Evolutionary conservation across 1,284 basidiomycete species (phyloP).

Genomic region (Schizophyllum commune): DNA sequence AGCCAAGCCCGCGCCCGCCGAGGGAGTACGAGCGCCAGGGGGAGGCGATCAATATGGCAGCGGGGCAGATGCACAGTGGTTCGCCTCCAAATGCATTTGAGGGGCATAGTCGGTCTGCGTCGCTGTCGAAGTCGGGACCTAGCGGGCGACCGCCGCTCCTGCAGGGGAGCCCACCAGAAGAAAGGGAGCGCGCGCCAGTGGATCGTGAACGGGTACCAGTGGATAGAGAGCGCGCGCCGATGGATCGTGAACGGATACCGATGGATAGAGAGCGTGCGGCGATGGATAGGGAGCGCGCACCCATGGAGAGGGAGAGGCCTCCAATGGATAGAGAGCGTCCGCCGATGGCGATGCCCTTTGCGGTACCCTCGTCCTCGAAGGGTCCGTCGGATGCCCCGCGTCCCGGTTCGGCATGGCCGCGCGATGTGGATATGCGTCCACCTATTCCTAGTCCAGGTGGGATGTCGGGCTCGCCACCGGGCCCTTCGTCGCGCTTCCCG

Average conservation of each 20-base stretch:
- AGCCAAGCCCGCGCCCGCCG: background rate
- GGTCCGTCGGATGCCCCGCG: background rate
- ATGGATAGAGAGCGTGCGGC: background rate
- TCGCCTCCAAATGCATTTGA: background rate
- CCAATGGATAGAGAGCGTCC: background rate
- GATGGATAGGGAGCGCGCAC: background rate
- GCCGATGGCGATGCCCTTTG: background rate
- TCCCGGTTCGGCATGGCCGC: background rate
- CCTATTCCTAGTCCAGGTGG: background rate
- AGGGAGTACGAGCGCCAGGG: background rate
- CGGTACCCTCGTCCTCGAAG: background rate
- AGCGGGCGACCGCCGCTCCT: no score
- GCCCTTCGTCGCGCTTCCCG: no score
- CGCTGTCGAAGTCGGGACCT: background rate
- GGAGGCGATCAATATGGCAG: background rate
- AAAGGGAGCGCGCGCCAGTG: background rate
- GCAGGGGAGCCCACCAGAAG: no score
- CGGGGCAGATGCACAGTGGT: background rate
- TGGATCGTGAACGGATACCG: background rate
- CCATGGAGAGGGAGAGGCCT: background rate
- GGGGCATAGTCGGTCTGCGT: background rate
- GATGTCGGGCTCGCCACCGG: background rate
- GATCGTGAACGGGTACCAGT: background rate
- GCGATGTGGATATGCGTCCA: background rate
- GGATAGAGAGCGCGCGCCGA: background rate